Evolutionary conservation across 2,329 filamentous ascomycete genomes (phyloP).

Genomic region (Orbilia oligospora): DNA sequence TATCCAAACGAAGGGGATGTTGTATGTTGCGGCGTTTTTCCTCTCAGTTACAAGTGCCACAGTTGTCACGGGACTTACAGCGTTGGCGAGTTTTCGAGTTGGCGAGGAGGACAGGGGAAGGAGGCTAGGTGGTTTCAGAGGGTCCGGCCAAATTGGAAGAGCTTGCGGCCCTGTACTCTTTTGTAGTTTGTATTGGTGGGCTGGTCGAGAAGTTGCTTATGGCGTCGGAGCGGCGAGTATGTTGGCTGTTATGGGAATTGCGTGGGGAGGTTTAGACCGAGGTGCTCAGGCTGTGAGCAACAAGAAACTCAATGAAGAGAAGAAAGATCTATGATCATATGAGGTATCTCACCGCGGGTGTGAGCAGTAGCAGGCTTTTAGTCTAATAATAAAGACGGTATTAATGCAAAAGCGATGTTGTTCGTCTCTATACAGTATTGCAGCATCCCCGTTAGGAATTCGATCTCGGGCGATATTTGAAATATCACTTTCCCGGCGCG

Average conservation of each 20-base stretch:
- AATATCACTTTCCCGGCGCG: too few species aligned
- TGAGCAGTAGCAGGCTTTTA: too few species aligned
- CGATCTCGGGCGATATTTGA: too few species aligned
- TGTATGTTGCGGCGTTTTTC: slow-evolving; percentile 86
- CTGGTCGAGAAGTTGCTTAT: slow-evolving; percentile 88
- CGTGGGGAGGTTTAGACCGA: slow-evolving; percentile 76
- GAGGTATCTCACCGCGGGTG: not conserved
- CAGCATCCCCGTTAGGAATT: too few species aligned
- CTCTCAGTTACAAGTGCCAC: slow-evolving; percentile 93
- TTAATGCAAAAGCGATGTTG: too few species aligned
- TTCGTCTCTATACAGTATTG: too few species aligned
- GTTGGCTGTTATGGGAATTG: slow-evolving; percentile 78
- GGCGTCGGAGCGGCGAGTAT: slow-evolving; percentile 84
- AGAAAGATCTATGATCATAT: slow-evolving; percentile 53
- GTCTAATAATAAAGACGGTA: too few species aligned
- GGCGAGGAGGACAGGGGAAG: slow-evolving; percentile 83
- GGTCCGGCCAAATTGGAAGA: slow-evolving; percentile 80
- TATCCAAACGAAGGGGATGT: slow-evolving; percentile 76
- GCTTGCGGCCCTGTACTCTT: slow-evolving; percentile 90
- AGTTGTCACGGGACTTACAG: slow-evolving; percentile 93
- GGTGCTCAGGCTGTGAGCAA: slow-evolving; percentile 65
- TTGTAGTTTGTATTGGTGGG: slow-evolving; percentile 95
- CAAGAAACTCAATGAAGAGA: slow-evolving; percentile 27
- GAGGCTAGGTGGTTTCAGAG: slow-evolving; percentile 84
- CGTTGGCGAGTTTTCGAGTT: slow-evolving; percentile 91